phyloP scores from a whole-genome alignment of 1,284 basidiomycete species.

The Gastroboletus turbinatus region DNA sequence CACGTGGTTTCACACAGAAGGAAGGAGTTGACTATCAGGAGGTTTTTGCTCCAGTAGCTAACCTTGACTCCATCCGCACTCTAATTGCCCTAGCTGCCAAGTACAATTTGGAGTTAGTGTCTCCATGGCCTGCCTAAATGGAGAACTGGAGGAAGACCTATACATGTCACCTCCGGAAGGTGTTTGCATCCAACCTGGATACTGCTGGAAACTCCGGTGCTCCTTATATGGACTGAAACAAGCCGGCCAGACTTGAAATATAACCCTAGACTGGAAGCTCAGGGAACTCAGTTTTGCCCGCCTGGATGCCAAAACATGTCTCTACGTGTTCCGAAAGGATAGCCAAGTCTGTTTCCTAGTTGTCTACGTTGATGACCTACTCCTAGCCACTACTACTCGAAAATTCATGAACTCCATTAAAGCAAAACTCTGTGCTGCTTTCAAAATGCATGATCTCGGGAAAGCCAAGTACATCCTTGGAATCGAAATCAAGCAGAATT shows the following conservation, averaged over 20 bases:
- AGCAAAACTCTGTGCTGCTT: neutral
- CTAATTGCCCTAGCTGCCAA: neutral
- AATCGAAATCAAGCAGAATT: neutral
- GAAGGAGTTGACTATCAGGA: neutral
- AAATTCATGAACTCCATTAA: neutral
- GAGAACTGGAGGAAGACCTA: neutral
- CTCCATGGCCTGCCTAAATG: too few relatives aligned
- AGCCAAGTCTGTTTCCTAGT: neutral
- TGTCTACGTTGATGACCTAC: neutral
- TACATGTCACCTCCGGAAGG: neutral
- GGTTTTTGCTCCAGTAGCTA: neutral
- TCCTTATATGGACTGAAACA: slow-evolving; percentile 3
- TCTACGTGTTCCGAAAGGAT: neutral
- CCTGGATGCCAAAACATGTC: neutral
- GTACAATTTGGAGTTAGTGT: too few relatives aligned
- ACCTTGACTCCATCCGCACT: neutral
- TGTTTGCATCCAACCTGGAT: neutral
- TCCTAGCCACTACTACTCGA: neutral
- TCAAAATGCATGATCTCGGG: neutral
- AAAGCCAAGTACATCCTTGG: neutral
- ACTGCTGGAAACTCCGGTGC: neutral
- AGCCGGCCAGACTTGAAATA: neutral
- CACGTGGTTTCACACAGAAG: too few relatives aligned
- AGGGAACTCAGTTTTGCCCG: neutral
- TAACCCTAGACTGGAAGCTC: neutral